Evolutionary conservation across 169 alveolate species (phyloP).

Genomic region (Cryptosporidium muris): DNA sequence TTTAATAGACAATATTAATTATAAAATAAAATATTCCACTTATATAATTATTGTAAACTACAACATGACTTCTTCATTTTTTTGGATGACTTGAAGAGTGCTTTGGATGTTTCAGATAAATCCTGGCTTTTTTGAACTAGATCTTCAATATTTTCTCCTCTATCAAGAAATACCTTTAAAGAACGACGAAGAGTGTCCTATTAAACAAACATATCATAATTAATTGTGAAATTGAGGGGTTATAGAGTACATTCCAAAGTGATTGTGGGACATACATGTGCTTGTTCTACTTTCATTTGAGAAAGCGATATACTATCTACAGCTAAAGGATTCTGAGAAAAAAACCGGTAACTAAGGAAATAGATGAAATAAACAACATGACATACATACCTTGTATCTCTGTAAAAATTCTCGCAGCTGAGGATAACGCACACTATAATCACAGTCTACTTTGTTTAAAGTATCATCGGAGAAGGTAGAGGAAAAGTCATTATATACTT

Average conservation of each 20-base stretch:
- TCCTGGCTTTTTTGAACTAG: conserved; percentile 63
- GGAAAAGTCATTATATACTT: neutral
- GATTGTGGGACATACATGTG: conserved; percentile 30
- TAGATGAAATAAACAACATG: neutral
- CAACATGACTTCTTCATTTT: conserved; percentile 66
- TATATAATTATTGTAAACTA: conserved; percentile 27
- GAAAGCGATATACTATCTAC: conserved; percentile 36
- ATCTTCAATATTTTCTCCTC: conserved; percentile 69
- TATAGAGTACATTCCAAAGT: neutral
- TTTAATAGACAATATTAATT: neutral
- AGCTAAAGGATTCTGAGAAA: conserved; percentile 18
- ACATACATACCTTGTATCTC: conserved; percentile 38
- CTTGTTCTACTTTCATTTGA: conserved; percentile 48
- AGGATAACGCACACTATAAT: neutral
- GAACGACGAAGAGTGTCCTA: conserved; percentile 54
- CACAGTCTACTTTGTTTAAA: neutral
- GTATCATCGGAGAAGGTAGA: neutral
- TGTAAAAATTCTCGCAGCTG: neutral
- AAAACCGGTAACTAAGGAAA: too few relatives aligned
- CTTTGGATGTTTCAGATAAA: conserved; percentile 47
- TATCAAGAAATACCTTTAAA: conserved; percentile 37
- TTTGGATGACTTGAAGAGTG: conserved; percentile 48
- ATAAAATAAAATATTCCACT: neutral
- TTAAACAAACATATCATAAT: neutral
- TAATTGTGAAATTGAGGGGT: neutral